These are phyloP conservation scores for Phytophthora boehmeriae DNA, from an alignment of 352 stramenopile genomes.

Conservation along the genomic window DNA sequence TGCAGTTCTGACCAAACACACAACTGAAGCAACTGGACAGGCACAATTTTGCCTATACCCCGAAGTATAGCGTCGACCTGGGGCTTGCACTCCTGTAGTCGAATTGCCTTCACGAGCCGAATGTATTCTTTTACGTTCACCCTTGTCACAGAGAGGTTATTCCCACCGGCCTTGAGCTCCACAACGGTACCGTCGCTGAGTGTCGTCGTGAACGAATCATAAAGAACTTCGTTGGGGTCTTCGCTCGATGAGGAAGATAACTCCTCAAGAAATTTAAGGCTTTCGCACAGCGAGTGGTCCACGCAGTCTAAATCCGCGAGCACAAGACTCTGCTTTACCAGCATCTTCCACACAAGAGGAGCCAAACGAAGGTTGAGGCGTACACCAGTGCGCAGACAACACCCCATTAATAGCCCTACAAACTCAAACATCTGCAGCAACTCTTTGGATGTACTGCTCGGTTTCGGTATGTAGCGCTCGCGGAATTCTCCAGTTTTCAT, in stretches of 20 bases:
- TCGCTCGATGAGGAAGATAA: slow-evolving; percentile 17
- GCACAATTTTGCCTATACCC: slow-evolving; percentile 73
- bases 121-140: slow-evolving; percentile 78
- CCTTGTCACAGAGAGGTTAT: slow-evolving; percentile 64
- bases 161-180: slow-evolving; percentile 59
- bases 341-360: slow-evolving; percentile 80
- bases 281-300: slow-evolving; percentile 62
- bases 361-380: slow-evolving; percentile 73
- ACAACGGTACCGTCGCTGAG: slow-evolving; percentile 71
- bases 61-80: slow-evolving; percentile 80
- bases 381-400: slow-evolving; percentile 78
- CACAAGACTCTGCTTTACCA: slow-evolving; percentile 74
- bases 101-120: slow-evolving; percentile 57
- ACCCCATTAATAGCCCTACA: slow-evolving; percentile 78
- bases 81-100: slow-evolving; percentile 74
- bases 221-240: slow-evolving; percentile 43
- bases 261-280: slow-evolving; percentile 50
- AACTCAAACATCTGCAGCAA: slow-evolving; percentile 80
- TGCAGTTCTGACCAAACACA: slow-evolving; percentile 82
- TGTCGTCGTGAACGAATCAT: slow-evolving; percentile 75
- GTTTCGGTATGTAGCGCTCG: slow-evolving; percentile 66
- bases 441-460: slow-evolving; percentile 59
- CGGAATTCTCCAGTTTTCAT: slow-evolving; percentile 77
- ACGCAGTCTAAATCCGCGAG: slow-evolving; percentile 68
- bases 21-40: slow-evolving; percentile 68